Percentiles rank a stretch among this genome's conserved stretches.
phyloP scores from a whole-genome alignment of 257 asterid genomes.

The Nicotiana knightiana region DNA sequence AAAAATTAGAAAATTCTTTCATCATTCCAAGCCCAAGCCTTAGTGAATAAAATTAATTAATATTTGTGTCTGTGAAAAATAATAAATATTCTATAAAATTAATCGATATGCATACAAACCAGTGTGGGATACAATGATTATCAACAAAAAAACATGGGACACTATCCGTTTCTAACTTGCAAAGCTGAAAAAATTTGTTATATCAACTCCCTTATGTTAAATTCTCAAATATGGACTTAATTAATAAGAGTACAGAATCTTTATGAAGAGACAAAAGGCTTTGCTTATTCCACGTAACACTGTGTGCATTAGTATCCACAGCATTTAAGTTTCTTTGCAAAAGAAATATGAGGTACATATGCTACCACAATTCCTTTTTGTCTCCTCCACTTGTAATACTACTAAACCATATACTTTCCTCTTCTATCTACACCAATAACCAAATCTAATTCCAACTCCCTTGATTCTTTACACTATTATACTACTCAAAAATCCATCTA shows the following conservation, averaged over 20 bases:
- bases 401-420: not conserved
- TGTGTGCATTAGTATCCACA: not conserved
- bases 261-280: conserved; percentile 1
- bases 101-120: too few relatives aligned
- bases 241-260: not conserved
- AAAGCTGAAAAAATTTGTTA: not conserved
- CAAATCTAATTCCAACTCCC: not conserved
- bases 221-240: not conserved
- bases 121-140: too few relatives aligned
- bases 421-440: not conserved
- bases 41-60: too few relatives aligned
- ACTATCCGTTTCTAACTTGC: not conserved
- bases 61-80: accelerated
- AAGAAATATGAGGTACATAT: conserved; percentile 7
- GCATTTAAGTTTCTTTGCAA: not conserved
- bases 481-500: not conserved
- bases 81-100: too few relatives aligned
- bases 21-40: accelerated
- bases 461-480: not conserved
- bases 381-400: conserved; percentile 7
- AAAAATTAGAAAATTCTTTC: too few relatives aligned
- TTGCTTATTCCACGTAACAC: conserved; percentile 3
- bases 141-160: not conserved
- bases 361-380: not conserved
- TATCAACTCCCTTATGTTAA: not conserved